Evolutionary conservation across 257 asterid genomes (phyloP).

Genomic region (Capsicum chinense): DNA sequence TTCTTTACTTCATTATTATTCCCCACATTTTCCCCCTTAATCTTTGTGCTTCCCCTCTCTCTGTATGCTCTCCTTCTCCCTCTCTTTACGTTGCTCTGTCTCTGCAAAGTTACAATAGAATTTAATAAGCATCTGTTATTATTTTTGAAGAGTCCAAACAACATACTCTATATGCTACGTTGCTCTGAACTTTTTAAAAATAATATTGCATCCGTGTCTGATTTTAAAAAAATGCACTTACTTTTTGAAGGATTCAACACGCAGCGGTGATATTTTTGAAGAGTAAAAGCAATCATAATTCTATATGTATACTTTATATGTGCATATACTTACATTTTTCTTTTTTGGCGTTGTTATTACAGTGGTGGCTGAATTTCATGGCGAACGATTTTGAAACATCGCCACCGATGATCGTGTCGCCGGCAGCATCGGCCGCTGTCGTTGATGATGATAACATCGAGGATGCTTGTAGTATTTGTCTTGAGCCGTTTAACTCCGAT

Average conservation of each 20-base stretch:
- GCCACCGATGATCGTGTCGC: neutral
- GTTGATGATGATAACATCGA: conserved; percentile 49
- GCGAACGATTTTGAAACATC: conserved; percentile 35
- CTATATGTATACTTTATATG: neutral
- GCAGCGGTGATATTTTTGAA: too few relatives aligned
- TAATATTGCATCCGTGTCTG: too few relatives aligned
- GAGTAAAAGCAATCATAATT: too few relatives aligned
- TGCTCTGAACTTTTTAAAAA: too few relatives aligned
- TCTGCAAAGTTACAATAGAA: too few relatives aligned
- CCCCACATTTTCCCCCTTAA: conserved; percentile 35
- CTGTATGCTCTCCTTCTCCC: neutral
- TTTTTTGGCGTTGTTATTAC: neutral
- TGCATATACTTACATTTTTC: neutral
- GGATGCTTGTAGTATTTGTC: conserved; percentile 62
- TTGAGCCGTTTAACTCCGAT: conserved; percentile 50
- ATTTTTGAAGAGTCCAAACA: too few relatives aligned
- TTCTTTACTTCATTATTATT: conserved; percentile 4
- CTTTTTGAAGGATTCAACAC: too few relatives aligned
- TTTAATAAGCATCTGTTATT: too few relatives aligned
- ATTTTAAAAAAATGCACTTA: too few relatives aligned
- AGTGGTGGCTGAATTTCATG: conserved; percentile 28
- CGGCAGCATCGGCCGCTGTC: conserved; percentile 23
- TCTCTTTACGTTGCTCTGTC: neutral
- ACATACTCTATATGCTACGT: too few relatives aligned
- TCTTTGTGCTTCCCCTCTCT: neutral